Evolutionary conservation across 106 monocot species (phyloP), one percentile per base, ranked within the genome.

Genomic region (Apostasia shenzhenica): DNA sequence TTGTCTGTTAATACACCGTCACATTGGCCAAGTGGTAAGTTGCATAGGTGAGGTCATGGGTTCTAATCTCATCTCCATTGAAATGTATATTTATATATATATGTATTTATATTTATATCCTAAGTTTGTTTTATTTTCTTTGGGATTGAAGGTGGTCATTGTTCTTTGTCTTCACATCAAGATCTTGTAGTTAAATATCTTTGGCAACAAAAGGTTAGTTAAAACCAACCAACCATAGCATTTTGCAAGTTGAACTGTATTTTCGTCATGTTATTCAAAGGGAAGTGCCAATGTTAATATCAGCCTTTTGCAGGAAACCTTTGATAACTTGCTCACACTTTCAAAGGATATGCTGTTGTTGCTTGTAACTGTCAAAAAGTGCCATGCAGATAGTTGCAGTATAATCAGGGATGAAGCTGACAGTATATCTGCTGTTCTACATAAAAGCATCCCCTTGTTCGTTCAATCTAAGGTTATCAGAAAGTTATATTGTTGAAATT

Each of bases 151-250:
- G 67, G 59, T 6, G 53, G 38, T 0, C 43, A 56, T 60, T 65
- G 41, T 47, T 57, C 46, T 50, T 42, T 95, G 50, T 59, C 77
- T 58, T 48, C 54, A 57, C 76, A 76, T 52, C 91, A 88, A 61
- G 14, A 69, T 66, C 48, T 55, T 3, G 45, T 84, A 39, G 48
- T 79, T 6, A 81, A 69, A 54, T 83, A 83, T 88, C 83, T 91
- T 83, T 91, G 88, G 91, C 69, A 81, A 55, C 94, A 94, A 63
- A 94, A 94, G 81, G 94, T 94, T 68, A 48, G 60, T 49, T 59
- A 38, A 11, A 43, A 43, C 62, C 45, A 45, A 3, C n/a, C 9
- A 8, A 12, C 40, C 55, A 47, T 48, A 8, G 52, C 8, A 52
- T 8, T 49, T n/a, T 41, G 53, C 40, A 14, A 8, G 38, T 65